A percentile compares a stretch with the other conserved stretches of the same genome.
These are phyloP conservation scores for Ceratocystis colombiana DNA, from an alignment of 2,329 filamentous ascomycete species.

Conservation along the genomic window DNA sequence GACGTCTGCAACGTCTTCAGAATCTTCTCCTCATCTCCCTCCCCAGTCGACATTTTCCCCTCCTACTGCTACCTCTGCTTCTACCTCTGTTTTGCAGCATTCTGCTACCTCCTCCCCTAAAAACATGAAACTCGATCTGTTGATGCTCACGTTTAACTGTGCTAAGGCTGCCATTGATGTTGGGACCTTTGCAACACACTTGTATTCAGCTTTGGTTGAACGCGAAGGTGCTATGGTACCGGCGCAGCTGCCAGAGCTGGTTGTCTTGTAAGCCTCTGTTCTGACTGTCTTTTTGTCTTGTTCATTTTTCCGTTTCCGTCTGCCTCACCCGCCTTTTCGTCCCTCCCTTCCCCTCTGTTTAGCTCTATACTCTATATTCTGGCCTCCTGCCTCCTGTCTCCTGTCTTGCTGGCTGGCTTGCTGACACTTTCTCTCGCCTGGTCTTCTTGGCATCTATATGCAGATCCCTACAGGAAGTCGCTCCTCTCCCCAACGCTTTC, in stretches of 20 bases:
- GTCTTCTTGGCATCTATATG: background rate
- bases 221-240: constrained; percentile 37
- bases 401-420: background rate
- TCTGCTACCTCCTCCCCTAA: constrained; percentile 9
- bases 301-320: background rate
- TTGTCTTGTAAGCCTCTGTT: constrained; percentile 44
- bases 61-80: background rate
- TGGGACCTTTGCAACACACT: constrained; percentile 58
- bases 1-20: background rate
- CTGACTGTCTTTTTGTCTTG: background rate
- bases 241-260: constrained; percentile 41
- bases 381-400: background rate
- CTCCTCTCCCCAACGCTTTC: constrained; percentile 74
- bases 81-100: background rate
- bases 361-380: background rate
- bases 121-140: constrained; percentile 46
- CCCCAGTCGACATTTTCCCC: background rate
- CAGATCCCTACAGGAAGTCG: constrained; percentile 80
- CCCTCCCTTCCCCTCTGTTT: background rate
- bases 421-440: background rate
- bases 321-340: background rate
- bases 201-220: constrained; percentile 50
- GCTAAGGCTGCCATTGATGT: constrained; percentile 61
- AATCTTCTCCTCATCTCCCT: background rate
- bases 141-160: constrained; percentile 85